Evolutionary conservation across 2,329 filamentous ascomycete genomes (phyloP).

Genomic region (Aspergillus sojae): DNA sequence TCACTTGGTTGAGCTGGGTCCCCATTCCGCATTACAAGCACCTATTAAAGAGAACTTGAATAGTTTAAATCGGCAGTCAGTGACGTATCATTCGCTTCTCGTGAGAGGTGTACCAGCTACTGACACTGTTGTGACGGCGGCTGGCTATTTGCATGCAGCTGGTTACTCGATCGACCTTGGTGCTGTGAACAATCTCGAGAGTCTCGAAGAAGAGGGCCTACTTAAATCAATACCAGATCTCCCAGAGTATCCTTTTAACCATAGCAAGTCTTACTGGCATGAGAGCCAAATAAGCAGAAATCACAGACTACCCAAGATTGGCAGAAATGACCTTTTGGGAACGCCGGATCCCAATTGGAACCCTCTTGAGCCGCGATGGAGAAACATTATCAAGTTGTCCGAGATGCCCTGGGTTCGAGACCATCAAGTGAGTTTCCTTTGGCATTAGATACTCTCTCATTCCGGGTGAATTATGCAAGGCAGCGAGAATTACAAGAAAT

Average conservation of each 20-base stretch:
- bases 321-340: neutral
- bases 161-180: neutral
- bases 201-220: no score
- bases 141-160: neutral
- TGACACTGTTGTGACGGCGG: neutral
- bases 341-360: neutral
- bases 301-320: neutral
- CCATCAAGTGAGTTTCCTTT: neutral
- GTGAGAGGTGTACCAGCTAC: slow-evolving; percentile 2
- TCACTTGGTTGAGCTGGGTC: slow-evolving; percentile 35
- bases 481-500: neutral
- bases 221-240: neutral
- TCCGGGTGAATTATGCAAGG: neutral
- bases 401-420: neutral
- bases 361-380: neutral
- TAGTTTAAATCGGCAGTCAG: neutral
- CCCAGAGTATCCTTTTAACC: neutral
- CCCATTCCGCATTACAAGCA: slow-evolving; percentile 33
- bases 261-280: neutral
- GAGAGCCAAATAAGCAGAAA: neutral
- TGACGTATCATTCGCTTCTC: neutral
- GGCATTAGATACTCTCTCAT: neutral
- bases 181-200: neutral
- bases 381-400: neutral
- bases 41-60: slow-evolving; percentile 30